Percentiles rank a stretch among this genome's conserved stretches.
phyloP scores from a whole-genome alignment of 768 basidiomycete species.

The Lanmaoa pseudosensibilis region DNA sequence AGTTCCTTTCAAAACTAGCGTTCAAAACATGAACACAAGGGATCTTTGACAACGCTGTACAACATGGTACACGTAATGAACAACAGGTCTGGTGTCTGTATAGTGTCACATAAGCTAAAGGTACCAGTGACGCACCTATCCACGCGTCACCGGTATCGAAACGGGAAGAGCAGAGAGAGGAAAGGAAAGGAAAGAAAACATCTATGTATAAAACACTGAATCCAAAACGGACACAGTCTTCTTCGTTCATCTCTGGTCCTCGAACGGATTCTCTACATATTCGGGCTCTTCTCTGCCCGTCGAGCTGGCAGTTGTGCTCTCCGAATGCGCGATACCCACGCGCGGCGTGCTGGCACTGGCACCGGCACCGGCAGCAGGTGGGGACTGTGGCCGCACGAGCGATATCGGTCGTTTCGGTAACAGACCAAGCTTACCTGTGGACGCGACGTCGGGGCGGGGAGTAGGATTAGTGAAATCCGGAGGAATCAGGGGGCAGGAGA shows the following conservation, averaged over 20 bases:
- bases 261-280: conserved; percentile 76
- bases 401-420: conserved; percentile 76
- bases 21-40: background rate
- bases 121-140: background rate
- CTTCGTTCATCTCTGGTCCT: conserved; percentile 39
- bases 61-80: background rate
- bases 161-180: background rate
- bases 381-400: conserved; percentile 36
- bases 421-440: conserved; percentile 62
- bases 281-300: conserved; percentile 57
- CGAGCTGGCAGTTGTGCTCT: conserved; percentile 24
- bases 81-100: background rate
- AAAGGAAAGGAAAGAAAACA: background rate
- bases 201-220: background rate
- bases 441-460: background rate
- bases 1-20: background rate
- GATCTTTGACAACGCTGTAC: background rate
- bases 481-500: too few species aligned
- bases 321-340: conserved; percentile 7
- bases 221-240: background rate
- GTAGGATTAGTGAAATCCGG: background rate
- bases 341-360: conserved; percentile 2
- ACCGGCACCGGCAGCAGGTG: conserved; percentile 22
- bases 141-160: background rate
- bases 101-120: background rate